Evolutionary conservation across 352 stramenopile genomes (phyloP).

Genomic region (Globisporangium middletonii): DNA sequence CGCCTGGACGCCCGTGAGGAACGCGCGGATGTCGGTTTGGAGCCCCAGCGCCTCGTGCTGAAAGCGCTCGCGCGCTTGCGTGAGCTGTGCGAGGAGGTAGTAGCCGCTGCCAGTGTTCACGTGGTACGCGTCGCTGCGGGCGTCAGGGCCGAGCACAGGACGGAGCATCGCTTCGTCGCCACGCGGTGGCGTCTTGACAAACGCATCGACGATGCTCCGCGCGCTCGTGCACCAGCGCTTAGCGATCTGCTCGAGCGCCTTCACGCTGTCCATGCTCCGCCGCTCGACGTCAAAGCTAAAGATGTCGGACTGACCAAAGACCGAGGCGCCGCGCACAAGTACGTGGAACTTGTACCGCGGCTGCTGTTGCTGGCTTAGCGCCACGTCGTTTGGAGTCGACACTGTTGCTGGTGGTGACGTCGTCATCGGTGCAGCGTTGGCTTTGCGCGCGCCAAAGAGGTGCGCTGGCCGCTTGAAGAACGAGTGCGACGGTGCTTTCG

Average conservation of each 20-base stretch:
- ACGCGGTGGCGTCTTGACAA: conserved; percentile 15
- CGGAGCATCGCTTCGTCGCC: conserved; percentile 53
- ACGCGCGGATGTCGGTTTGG: conserved; percentile 37
- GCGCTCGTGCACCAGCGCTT: background rate
- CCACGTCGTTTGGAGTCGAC: background rate
- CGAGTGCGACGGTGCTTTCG: conserved; percentile 7
- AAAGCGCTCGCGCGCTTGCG: conserved; percentile 18
- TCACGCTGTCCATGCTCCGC: background rate
- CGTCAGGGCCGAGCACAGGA: conserved; percentile 23
- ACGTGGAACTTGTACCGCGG: conserved; percentile 8
- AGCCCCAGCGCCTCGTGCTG: conserved; percentile 23
- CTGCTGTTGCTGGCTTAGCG: background rate
- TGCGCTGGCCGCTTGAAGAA: conserved; percentile 22
- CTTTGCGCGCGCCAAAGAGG: conserved; percentile 17
- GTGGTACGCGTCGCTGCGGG: conserved; percentile 14
- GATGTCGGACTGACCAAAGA: background rate
- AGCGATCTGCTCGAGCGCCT: conserved; percentile 1
- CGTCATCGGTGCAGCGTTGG: conserved; percentile 9
- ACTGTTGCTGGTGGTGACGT: background rate
- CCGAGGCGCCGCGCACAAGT: conserved; percentile 5
- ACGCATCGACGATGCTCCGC: conserved; percentile 5
- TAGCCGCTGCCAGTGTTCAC: conserved; percentile 38
- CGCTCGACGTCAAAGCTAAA: conserved; percentile 13
- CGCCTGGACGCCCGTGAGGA: conserved; percentile 35
- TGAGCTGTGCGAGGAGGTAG: conserved; percentile 27